Base-by-base conservation (phyloP, 2,329 filamentous ascomycete genomes). In the Penicillium paneum region DNA sequence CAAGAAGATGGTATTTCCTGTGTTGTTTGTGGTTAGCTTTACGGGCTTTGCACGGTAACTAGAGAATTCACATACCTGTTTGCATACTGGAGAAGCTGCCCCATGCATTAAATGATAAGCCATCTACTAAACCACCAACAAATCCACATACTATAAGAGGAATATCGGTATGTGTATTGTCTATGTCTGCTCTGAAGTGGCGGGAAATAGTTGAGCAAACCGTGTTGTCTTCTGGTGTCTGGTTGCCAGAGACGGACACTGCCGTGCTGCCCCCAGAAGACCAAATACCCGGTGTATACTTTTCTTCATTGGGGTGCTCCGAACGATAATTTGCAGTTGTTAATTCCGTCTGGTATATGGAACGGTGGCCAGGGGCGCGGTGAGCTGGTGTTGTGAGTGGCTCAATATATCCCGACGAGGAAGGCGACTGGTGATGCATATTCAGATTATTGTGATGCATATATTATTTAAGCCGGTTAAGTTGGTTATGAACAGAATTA, bases 1-100 rank as follows among this genome's bases (percentile, higher is more conserved):
- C 15, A 76, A 67, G 59, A 77, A 78, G 44, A 78, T 65, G 7
- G 72, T 73, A 58, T 77, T 78, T 34, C 75, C 75, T 77, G 32
- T 15, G 31, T 10, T 2, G 5, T 12, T 17, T 17, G 17, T 38
- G 45, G 28, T 52, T 49, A 38, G 43, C 12, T 5, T 8, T n/a
- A 5, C 24, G 28, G 26, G 13, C 6, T 36, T 29, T n/a, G 12
- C 5, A 11, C 5, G 0, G 21, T 24, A 21, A 19, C 10, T 41
- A 26, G 35, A 24, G 10, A 11, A 19, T n/a, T 13, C 17, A 56
- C 62, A 15, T 62, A 75, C 74, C 74, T 51, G 73, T 75, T 57
- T 76, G 74, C 73, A 76, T 75, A 58, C 73, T 73, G 26, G 72
- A 65, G 51, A 76, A 76, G 60, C 70, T 74, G 3, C 68, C 72